Evolutionary conservation across 2,329 filamentous ascomycete genomes (phyloP).

Genomic region (Penicillium sclerotiorum): DNA sequence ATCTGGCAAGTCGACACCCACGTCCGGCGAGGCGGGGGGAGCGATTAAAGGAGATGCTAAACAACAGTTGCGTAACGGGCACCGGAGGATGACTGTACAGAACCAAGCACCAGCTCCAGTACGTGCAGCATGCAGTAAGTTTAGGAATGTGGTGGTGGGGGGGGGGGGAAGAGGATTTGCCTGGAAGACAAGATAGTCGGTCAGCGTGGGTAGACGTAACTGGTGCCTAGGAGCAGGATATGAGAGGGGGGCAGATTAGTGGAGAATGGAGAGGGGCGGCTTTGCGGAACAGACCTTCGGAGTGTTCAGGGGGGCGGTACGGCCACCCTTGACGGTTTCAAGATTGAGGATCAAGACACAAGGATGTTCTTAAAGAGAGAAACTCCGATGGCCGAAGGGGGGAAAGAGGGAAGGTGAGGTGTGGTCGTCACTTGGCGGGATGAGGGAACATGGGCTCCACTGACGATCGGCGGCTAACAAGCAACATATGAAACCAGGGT

Average conservation of each 20-base stretch:
- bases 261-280: conserved; percentile 14
- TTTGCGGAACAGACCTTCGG: conserved; percentile 15
- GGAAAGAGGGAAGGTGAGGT: conserved; percentile 20
- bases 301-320: conserved; percentile 2
- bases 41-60: conserved; percentile 24
- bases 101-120: conserved; percentile 23
- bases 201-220: conserved; percentile 33
- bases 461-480: conserved; percentile 39
- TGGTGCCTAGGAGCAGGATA: conserved; percentile 28
- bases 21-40: conserved; percentile 27
- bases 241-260: conserved; percentile 18
- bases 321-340: conserved; percentile 5
- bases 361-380: neutral
- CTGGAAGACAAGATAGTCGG: conserved; percentile 12
- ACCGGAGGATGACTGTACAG: conserved; percentile 23
- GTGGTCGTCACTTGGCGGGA: conserved; percentile 38
- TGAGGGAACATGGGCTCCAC: conserved; percentile 32
- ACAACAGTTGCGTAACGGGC: conserved; percentile 15
- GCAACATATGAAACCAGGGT: conserved; percentile 22
- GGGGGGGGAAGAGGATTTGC: conserved; percentile 4
- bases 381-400: conserved; percentile 8
- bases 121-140: conserved; percentile 24
- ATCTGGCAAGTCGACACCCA: conserved; percentile 55
- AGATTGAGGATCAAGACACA: neutral
- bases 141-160: conserved; percentile 16